Base-by-base conservation (phyloP, 1,284 basidiomycete species). In the Puccinia coronata region DNA sequence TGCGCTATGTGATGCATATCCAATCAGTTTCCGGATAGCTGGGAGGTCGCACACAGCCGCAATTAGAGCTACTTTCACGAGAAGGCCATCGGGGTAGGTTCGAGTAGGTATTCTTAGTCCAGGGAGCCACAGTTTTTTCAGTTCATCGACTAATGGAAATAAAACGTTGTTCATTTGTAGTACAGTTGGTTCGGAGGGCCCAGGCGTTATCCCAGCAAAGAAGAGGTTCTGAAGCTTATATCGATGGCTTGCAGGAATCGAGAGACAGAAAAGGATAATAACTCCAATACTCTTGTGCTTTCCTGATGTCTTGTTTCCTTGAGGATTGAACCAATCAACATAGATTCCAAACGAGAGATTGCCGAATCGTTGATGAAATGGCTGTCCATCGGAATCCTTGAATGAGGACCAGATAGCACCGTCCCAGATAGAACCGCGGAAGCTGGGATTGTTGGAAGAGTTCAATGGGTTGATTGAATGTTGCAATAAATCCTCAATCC, bases 231-330 rank as follows among this genome's bases (percentile, higher is more conserved):
- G 63, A 18, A 79, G 65, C 31, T 70, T 36, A 47, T 79, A 79
- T 55, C 76, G 28, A 70, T 79, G 76, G 28, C 63, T 69, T 1
- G 76, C 63, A 57, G 76, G 76, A 41, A 79, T 36, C 9, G 76
- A 79, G 18, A 79, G 51, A 34, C 76, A 79, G 41, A 79, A 79
- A 43, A 70, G n/a, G 25, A 79, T 70, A 11, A 70, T 79, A 2
- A 79, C 76, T 18, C 76, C 76, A 43, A 79, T 36, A 41, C 49
- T 69, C 49, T 79, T 79, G 65, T 79, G 76, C 25, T 70, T 79
- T 31, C 76, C 65, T 14, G 65, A 70, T 23, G 59, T 59, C n/a
- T 79, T 79, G 51, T 70, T 79, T 6, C 76, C 76, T 55, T 55
- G 53, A 25, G 76, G 76, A 28, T 79, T 79, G 51, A 70, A 70